Evolutionary conservation across 2,329 filamentous ascomycete genomes (phyloP), one percentile per base, ranked within the genome.

Genomic region (Juglanconis sp.): DNA sequence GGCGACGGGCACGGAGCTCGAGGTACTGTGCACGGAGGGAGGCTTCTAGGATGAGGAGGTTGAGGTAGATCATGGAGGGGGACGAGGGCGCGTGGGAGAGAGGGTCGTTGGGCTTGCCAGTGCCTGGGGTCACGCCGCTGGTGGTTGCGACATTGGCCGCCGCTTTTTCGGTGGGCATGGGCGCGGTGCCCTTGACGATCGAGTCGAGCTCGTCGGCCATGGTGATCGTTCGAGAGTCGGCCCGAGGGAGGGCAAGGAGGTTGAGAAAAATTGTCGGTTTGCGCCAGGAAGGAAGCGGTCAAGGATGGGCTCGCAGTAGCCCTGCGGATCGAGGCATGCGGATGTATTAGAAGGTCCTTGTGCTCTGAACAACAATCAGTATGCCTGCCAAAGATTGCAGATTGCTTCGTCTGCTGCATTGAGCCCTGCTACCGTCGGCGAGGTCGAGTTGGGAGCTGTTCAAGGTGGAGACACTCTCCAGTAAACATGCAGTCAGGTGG

Each of bases 11-110:
- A 61, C 94, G 90, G 49, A 98, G 83, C 64, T 92, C 91, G 59
- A 99, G 87, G 75, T 96, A 98, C 70, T 99, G 95, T 31, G 92
- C 88, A 65, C 95, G 91, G 40, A 99, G 81, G 5, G 92, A 96
- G 53, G 92, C 92, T 74, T 99, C 95, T 74, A 99, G 90, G 69
- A 99, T 96, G 61, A 99, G 85, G 31, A 99, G 88, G 76, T 99
- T 99, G 69, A 99, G 87, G 77, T 99, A 99, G 71, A 99, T 97
- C 80, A 96, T 95, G 57, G 92, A 91, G 50, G 93, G 93, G 15
- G 91, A 92, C 71, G 90, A 94, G n/a, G 93, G 93, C 15, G 94
- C 86, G 63, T 88, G 87, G 68, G 87, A 88, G 64, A 94, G 84
- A 34, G 92, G 91, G 72, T 96, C 92, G 71, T 78, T 77, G 34